These are phyloP conservation scores for Mycena amicta DNA, from an alignment of 768 basidiomycete genomes.

Conservation along the genomic window DNA sequence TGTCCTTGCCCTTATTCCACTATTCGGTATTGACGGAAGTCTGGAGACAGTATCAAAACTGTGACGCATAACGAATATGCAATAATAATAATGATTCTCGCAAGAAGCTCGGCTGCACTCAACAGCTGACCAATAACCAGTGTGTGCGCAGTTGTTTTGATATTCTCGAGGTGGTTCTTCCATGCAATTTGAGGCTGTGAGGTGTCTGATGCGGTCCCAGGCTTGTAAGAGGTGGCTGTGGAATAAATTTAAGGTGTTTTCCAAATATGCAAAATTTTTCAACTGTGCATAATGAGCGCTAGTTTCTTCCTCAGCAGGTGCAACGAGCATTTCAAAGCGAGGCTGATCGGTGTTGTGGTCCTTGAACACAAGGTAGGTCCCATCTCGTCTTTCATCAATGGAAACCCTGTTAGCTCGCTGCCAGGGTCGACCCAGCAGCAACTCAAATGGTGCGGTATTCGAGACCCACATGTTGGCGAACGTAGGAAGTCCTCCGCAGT, in stretches of 20 bases:
- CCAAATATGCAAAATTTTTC: not conserved
- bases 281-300: not conserved
- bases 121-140: too few species aligned
- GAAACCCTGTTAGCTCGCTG: slow-evolving; percentile 26
- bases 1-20: too few species aligned
- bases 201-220: too few species aligned
- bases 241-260: not conserved
- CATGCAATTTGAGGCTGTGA: too few species aligned
- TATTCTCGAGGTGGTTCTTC: too few species aligned
- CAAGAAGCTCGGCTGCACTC: too few species aligned
- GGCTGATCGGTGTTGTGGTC: slow-evolving; percentile 1
- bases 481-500: slow-evolving; percentile 24
- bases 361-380: slow-evolving; percentile 31
- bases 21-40: too few species aligned
- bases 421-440: slow-evolving; percentile 29
- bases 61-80: too few species aligned
- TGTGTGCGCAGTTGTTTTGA: too few species aligned
- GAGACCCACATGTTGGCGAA: slow-evolving; percentile 26
- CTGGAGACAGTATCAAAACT: too few species aligned
- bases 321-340: slow-evolving; percentile 18
- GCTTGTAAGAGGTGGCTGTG: too few species aligned
- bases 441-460: slow-evolving; percentile 15
- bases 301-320: slow-evolving; percentile 1
- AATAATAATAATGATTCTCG: too few species aligned
- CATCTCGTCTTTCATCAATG: slow-evolving; percentile 29